Evolutionary conservation across 2,329 filamentous ascomycete genomes (phyloP).

Genomic region (Penicillium hesseltinei): DNA sequence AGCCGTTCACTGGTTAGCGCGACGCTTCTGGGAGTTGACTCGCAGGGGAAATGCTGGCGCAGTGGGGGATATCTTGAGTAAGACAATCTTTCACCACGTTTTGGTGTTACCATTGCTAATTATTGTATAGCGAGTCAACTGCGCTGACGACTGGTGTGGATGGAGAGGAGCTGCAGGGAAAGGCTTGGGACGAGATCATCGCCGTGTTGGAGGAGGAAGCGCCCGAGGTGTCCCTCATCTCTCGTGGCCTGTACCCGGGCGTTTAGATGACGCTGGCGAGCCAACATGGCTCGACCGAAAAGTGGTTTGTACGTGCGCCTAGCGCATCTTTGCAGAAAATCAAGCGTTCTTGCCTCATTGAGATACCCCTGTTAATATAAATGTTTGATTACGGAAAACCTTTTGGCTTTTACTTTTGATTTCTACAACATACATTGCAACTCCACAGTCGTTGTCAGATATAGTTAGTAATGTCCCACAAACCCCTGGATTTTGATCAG

Average conservation of each 20-base stretch:
- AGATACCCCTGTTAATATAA: slow-evolving; percentile 4
- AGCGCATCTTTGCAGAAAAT: neutral
- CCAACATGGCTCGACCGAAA: neutral
- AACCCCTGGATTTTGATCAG: neutral
- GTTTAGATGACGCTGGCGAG: neutral
- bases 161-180: slow-evolving; percentile 37
- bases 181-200: slow-evolving; percentile 45
- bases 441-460: neutral
- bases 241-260: slow-evolving; percentile 5
- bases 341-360: neutral
- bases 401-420: neutral
- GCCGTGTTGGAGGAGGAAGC: slow-evolving; percentile 30
- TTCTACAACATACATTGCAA: neutral
- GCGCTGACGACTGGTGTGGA: slow-evolving; percentile 34
- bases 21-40: slow-evolving; percentile 42
- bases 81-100: slow-evolving; percentile 9
- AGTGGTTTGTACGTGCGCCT: neutral
- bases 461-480: neutral
- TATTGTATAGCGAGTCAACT: slow-evolving; percentile 31
- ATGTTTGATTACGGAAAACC: neutral
- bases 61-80: slow-evolving; percentile 41
- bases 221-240: slow-evolving; percentile 16
- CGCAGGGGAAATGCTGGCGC: slow-evolving; percentile 47
- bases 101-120: slow-evolving; percentile 15
- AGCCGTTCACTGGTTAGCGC: slow-evolving; percentile 46